Evolutionary conservation across 2,329 filamentous ascomycete genomes (phyloP).

Genomic region (Nothophoma quercina): DNA sequence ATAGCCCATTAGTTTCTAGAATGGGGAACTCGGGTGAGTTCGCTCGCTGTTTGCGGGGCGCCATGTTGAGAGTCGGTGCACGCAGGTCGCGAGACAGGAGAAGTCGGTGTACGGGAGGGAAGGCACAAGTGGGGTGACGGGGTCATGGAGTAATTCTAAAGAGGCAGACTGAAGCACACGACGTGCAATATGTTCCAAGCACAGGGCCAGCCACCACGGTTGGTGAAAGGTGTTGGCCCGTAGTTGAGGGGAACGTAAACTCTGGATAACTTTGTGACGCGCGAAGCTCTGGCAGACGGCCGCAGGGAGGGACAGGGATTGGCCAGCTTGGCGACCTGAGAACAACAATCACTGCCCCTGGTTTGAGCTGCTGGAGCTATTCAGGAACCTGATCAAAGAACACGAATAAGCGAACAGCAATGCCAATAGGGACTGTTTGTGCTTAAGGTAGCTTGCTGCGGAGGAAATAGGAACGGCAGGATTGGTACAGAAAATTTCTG

Average conservation of each 20-base stretch:
- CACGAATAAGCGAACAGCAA: slow-evolving; percentile 22
- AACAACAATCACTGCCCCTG: slow-evolving; percentile 28
- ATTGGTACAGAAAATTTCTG: slow-evolving; percentile 24
- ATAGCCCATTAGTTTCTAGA: slow-evolving; percentile 64
- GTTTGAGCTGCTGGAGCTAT: slow-evolving; percentile 21
- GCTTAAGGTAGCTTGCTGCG: slow-evolving; percentile 9
- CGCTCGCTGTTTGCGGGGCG: slow-evolving; percentile 39
- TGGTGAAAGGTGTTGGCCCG: slow-evolving; percentile 34
- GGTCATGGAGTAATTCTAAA: slow-evolving; percentile 34
- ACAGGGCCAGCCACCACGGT: slow-evolving; percentile 33
- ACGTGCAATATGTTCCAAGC: slow-evolving; percentile 20
- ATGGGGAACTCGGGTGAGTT: slow-evolving; percentile 60
- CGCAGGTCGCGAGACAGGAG: slow-evolving; percentile 43
- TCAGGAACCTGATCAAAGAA: slow-evolving; percentile 17
- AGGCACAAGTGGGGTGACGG: slow-evolving; percentile 35
- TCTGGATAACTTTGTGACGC: slow-evolving; percentile 41
- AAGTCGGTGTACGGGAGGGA: slow-evolving; percentile 36
- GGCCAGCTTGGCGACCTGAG: slow-evolving; percentile 27
- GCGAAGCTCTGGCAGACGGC: slow-evolving; percentile 36
- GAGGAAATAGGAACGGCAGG: slow-evolving; percentile 18
- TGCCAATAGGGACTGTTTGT: slow-evolving; percentile 14
- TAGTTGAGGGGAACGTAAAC: slow-evolving; percentile 32
- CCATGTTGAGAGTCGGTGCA: slow-evolving; percentile 40
- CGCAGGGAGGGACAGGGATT: slow-evolving; percentile 24
- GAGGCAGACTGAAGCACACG: slow-evolving; percentile 10